A percentile compares a stretch with the other conserved stretches of the same genome.
These are phyloP conservation scores for Phaeotremella fagi DNA, from an alignment of 768 basidiomycete genomes.

Conservation along the genomic window DNA sequence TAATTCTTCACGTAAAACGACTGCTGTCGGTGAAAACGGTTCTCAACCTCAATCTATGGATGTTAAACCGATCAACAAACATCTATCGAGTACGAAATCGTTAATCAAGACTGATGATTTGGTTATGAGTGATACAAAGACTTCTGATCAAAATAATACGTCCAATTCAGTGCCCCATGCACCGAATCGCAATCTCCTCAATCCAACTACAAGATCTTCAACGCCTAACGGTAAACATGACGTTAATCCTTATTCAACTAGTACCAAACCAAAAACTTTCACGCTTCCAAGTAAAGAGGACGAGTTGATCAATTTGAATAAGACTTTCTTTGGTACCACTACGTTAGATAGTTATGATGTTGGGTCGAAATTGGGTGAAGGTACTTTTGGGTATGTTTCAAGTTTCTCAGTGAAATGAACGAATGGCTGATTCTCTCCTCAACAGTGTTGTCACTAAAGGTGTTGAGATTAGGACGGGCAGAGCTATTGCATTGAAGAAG, in stretches of 20 bases:
- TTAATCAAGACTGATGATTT: constrained; percentile 49
- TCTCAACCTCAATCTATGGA: constrained; percentile 54
- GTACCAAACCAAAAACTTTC: constrained; percentile 4
- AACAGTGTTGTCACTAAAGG: constrained; percentile 92
- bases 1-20: constrained; percentile 51
- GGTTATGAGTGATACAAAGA: constrained; percentile 51
- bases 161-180: constrained; percentile 62
- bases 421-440: constrained; percentile 13
- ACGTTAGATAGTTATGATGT: constrained; percentile 69
- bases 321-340: constrained; percentile 40
- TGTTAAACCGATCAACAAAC: neutral
- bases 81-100: constrained; percentile 33
- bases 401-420: constrained; percentile 1
- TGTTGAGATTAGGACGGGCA: constrained; percentile 58
- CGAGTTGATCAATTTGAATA: constrained; percentile 23
- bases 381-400: constrained; percentile 81
- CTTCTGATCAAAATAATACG: constrained; percentile 38
- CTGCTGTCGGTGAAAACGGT: no score
- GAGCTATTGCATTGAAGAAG: constrained; percentile 79
- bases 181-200: constrained; percentile 58
- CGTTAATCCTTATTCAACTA: neutral
- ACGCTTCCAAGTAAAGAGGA: constrained; percentile 13
- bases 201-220: constrained; percentile 63
- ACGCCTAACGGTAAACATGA: constrained; percentile 12
- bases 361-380: constrained; percentile 86